Percentiles rank a stretch among this genome's conserved stretches.
Evolutionary conservation across 805 yeast genomes (phyloP).

Genomic region (Schwanniomyces occidentalis): DNA sequence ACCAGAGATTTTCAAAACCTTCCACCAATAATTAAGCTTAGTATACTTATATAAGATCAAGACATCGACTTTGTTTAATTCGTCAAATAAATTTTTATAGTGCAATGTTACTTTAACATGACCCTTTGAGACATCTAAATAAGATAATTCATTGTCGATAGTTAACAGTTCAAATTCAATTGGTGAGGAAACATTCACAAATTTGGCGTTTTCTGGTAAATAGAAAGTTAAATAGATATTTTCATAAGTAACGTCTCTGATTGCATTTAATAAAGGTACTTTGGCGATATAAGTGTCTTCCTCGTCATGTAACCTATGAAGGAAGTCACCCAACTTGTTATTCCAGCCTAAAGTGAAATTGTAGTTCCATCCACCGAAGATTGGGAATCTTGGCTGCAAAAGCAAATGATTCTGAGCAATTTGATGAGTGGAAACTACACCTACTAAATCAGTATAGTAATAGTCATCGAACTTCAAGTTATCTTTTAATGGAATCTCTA

Average conservation of each 20-base stretch:
- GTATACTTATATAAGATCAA: slow-evolving; percentile 65
- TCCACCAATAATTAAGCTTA: slow-evolving; percentile 50
- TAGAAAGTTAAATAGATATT: slow-evolving; percentile 59
- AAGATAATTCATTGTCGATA: slow-evolving; percentile 49
- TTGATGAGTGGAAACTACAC: slow-evolving; percentile 82
- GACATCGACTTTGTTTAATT: slow-evolving; percentile 55
- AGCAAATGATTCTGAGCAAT: slow-evolving; percentile 46
- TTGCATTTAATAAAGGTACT: slow-evolving; percentile 75
- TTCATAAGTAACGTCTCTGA: slow-evolving; percentile 68
- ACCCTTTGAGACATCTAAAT: slow-evolving; percentile 74
- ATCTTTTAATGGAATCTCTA: slow-evolving; percentile 57
- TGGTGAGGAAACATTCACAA: slow-evolving; percentile 58
- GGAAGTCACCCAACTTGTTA: slow-evolving; percentile 52
- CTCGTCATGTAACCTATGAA: slow-evolving; percentile 40
- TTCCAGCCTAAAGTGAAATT: slow-evolving; percentile 97
- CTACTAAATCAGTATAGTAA: slow-evolving; percentile 86
- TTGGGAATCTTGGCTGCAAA: slow-evolving; percentile 86
- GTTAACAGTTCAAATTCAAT: slow-evolving; percentile 34
- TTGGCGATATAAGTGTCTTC: slow-evolving; percentile 55
- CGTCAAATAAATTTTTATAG: slow-evolving; percentile 67
- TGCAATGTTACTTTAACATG: slow-evolving; percentile 69
- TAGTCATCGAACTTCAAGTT: slow-evolving; percentile 46
- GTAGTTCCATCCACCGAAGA: slow-evolving; percentile 95
- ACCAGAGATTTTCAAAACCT: slow-evolving; percentile 66
- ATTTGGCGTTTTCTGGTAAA: slow-evolving; percentile 84